Evolutionary conservation across 768 basidiomycete genomes (phyloP).

Genomic region (Russula foetens): DNA sequence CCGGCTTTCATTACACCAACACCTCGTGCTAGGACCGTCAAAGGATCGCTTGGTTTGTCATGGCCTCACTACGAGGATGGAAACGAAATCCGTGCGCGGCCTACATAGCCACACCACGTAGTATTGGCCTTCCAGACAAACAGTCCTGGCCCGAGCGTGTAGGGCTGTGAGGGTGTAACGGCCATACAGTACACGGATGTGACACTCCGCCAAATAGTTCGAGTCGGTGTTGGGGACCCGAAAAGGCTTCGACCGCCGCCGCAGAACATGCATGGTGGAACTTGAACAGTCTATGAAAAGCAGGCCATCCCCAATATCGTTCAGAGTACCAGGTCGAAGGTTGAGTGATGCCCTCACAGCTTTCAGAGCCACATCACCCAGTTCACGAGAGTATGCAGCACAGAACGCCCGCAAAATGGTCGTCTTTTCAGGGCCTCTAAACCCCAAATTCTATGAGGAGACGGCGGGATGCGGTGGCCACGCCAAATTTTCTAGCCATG

Average conservation of each 20-base stretch:
- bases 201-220: too few relatives aligned
- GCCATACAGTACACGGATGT: too few relatives aligned
- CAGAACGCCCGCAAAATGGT: not conserved
- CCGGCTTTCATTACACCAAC: not conserved
- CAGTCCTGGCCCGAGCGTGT: too few relatives aligned
- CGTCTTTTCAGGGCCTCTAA: not conserved
- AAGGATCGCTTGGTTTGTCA: not conserved
- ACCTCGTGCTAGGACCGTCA: not conserved
- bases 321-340: not conserved
- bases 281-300: too few relatives aligned
- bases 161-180: too few relatives aligned
- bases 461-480: not conserved
- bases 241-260: too few relatives aligned
- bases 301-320: not conserved
- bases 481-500: not conserved
- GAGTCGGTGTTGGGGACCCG: too few relatives aligned
- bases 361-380: not conserved
- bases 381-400: not conserved
- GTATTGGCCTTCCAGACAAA: too few relatives aligned
- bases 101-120: too few relatives aligned
- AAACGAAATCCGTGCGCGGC: too few relatives aligned
- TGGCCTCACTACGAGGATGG: not conserved
- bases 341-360: not conserved
- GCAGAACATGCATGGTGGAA: too few relatives aligned
- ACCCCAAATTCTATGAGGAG: not conserved